phyloP scores from a whole-genome alignment of 495 filamentous ascomycete genomes.

The Margaritispora aquatica region DNA sequence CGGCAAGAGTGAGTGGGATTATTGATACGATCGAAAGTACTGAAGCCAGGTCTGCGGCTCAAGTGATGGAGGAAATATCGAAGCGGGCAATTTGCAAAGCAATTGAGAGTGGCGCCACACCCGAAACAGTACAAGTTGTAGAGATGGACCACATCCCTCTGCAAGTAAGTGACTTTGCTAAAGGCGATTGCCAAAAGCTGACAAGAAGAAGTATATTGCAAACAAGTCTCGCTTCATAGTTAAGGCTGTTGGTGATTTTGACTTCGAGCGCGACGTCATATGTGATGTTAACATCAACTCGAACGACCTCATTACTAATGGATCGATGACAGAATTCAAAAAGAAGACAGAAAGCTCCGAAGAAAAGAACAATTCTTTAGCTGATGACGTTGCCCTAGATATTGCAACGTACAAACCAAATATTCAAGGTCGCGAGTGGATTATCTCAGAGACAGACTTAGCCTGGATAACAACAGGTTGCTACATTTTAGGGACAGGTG shows the following conservation, averaged over 20 bases:
- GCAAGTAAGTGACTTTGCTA: conserved; percentile 11
- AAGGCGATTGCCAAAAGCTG: background rate
- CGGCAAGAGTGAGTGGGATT: conserved; percentile 30
- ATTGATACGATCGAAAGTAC: conserved; percentile 33
- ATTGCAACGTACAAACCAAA: conserved; percentile 41
- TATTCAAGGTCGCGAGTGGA: conserved; percentile 44
- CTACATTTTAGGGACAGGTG: conserved; percentile 57
- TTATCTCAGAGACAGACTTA: conserved; percentile 48
- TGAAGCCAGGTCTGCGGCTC: conserved; percentile 21
- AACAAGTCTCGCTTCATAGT: conserved; percentile 45
- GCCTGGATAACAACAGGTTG: conserved; percentile 51
- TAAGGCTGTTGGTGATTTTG: conserved; percentile 44
- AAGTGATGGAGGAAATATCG: conserved; percentile 27
- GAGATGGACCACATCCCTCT: conserved; percentile 32
- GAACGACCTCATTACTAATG: background rate
- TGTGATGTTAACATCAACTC: background rate
- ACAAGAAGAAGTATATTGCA: conserved; percentile 36
- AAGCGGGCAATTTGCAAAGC: conserved; percentile 26
- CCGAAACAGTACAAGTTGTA: conserved; percentile 24
- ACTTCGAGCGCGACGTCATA: conserved; percentile 31
- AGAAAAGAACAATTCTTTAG: background rate
- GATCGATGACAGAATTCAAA: conserved; percentile 13
- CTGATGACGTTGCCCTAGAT: conserved; percentile 27
- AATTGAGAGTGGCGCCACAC: conserved; percentile 26
- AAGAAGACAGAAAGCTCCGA: background rate